Percentiles rank a stretch among this genome's conserved stretches.
These are phyloP conservation scores for Diutina ranongensis DNA, from an alignment of 1,139 yeast species.

Conservation along the genomic window DNA sequence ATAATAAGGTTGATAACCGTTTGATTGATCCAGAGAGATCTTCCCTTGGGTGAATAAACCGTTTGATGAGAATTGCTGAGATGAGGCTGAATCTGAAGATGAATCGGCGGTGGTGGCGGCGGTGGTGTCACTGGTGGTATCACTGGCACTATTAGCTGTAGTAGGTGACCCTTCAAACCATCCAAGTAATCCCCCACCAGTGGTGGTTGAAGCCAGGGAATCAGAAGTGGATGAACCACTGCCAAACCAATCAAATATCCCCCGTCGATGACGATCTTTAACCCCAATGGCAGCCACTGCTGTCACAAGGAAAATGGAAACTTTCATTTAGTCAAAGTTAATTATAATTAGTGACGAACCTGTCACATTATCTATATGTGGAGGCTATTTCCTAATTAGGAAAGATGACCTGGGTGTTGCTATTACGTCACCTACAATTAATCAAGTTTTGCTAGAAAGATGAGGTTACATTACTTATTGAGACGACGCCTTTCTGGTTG, in stretches of 20 bases:
- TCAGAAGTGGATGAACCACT: neutral
- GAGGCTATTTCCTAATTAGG: neutral
- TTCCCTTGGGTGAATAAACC: neutral
- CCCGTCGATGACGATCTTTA: neutral
- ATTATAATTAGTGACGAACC: too few species aligned
- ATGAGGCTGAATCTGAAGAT: neutral
- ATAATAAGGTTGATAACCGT: conserved; percentile 54
- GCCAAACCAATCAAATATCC: neutral
- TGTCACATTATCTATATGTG: too few species aligned
- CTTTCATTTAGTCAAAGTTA: neutral
- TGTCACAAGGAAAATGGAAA: neutral
- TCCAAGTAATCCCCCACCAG: neutral
- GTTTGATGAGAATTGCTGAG: neutral
- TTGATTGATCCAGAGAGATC: conserved; percentile 16
- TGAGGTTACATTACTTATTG: too few species aligned
- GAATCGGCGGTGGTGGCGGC: too few species aligned
- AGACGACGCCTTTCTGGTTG: conserved; percentile 9
- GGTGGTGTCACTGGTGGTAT: too few species aligned
- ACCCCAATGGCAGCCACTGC: neutral
- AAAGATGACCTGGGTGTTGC: too few species aligned
- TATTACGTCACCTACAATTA: too few species aligned
- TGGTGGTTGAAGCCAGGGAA: neutral
- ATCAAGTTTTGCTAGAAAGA: too few species aligned
- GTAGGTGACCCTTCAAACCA: neutral
- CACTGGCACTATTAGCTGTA: too few species aligned